Conservation (phyloP, 2,329 filamentous ascomycete genomes). For the Zymoseptoria passerinii region DNA sequence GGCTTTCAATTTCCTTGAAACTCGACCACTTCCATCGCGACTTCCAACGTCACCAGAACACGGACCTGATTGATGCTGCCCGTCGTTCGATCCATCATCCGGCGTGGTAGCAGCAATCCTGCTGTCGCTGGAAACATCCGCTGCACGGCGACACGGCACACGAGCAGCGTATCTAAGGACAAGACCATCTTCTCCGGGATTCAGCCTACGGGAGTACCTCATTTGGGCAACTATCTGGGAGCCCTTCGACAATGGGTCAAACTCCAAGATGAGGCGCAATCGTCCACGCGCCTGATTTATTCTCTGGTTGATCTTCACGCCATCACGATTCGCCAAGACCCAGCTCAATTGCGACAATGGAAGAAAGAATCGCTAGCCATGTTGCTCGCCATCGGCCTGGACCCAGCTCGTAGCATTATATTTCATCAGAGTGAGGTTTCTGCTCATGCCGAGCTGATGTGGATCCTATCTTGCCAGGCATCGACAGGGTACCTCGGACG, state of each 20-base stretch:
- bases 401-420: constrained; percentile 65
- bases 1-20: background rate
- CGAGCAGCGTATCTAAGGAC: constrained; percentile 5
- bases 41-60: background rate
- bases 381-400: constrained; percentile 73
- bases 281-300: constrained; percentile 61
- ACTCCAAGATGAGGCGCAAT: constrained; percentile 58
- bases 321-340: constrained; percentile 68
- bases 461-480: constrained; percentile 87
- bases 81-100: background rate
- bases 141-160: background rate
- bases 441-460: constrained; percentile 86
- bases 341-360: constrained; percentile 51
- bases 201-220: constrained; percentile 88
- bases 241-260: constrained; percentile 79
- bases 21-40: background rate
- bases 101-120: background rate
- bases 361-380: constrained; percentile 70
- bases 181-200: constrained; percentile 85
- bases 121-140: background rate
- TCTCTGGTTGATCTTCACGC: constrained; percentile 92
- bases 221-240: constrained; percentile 91
- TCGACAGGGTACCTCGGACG: constrained; percentile 87
- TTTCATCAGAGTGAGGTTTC: constrained; percentile 64
- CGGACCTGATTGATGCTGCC: background rate